Evolutionary conservation across 225 moss, liverwort and hornwort species (phyloP).

Genomic region (Physcomitrellopsis africana): DNA sequence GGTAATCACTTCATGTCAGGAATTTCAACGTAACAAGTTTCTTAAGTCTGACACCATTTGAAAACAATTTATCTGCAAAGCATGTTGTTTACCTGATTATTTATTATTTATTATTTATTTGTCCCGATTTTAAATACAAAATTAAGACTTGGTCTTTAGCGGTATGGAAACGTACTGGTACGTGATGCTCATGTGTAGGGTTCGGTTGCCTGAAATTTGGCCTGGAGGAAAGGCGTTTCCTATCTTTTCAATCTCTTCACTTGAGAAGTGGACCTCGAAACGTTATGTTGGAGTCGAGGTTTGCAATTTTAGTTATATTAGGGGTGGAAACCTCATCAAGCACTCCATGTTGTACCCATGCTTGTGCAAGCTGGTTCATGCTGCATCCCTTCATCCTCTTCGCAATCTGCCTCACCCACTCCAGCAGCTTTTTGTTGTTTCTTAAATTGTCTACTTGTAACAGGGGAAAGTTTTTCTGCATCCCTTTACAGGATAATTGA

Average conservation of each 20-base stretch:
- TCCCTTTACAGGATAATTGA: neutral
- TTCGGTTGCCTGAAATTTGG: constrained; percentile 49
- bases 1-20: neutral
- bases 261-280: constrained; percentile 42
- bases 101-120: neutral
- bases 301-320: constrained; percentile 54
- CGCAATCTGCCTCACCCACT: constrained; percentile 36
- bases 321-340: constrained; percentile 40
- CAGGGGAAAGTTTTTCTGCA: constrained; percentile 43
- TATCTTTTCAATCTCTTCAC: constrained; percentile 53
- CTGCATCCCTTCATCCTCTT: constrained; percentile 29
- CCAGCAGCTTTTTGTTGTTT: constrained; percentile 41
- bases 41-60: constrained; percentile 18
- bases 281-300: constrained; percentile 65
- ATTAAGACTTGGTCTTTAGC: constrained; percentile 30
- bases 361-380: constrained; percentile 49
- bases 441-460: constrained; percentile 42
- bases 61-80: constrained; percentile 8
- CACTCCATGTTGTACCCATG: constrained; percentile 49
- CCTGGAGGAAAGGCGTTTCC: constrained; percentile 48
- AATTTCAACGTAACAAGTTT: constrained; percentile 9
- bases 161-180: constrained; percentile 41
- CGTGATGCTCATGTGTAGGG: constrained; percentile 39
- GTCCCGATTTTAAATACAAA: no score
- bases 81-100: neutral